These are phyloP conservation scores for Corinectria fuckeliana DNA, from an alignment of 2,329 filamentous ascomycete species.

Conservation along the genomic window DNA sequence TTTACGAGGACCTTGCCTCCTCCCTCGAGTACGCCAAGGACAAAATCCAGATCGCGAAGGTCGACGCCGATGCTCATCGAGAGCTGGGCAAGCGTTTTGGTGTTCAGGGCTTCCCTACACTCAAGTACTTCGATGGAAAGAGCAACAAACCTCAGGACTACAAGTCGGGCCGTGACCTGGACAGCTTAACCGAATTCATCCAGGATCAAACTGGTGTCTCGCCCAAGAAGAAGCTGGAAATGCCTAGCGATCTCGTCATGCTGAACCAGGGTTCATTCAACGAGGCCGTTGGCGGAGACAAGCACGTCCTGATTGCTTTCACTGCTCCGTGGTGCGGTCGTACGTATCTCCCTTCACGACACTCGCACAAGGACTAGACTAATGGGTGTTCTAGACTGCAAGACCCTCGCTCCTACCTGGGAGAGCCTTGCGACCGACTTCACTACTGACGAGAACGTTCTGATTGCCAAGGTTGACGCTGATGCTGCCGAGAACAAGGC, in stretches of 20 bases:
- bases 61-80: constrained; percentile 91
- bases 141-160: constrained; percentile 86
- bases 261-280: constrained; percentile 83
- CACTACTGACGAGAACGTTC: constrained; percentile 74
- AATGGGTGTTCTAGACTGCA: constrained; percentile 76
- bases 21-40: constrained; percentile 74
- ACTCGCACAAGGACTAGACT: constrained; percentile 6
- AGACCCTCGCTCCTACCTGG: constrained; percentile 88
- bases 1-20: constrained; percentile 88
- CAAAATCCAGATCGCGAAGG: constrained; percentile 88
- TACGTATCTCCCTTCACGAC: constrained; percentile 59
- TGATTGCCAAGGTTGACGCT: constrained; percentile 95
- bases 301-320: constrained; percentile 93
- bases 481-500: constrained; percentile 86
- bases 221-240: constrained; percentile 75
- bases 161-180: constrained; percentile 83
- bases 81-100: constrained; percentile 84
- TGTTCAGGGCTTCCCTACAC: constrained; percentile 92
- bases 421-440: constrained; percentile 87
- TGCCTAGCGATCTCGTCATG: constrained; percentile 78
- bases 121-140: constrained; percentile 98
- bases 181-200: constrained; percentile 82
- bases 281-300: constrained; percentile 78
- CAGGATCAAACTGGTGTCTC: constrained; percentile 86
- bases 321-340: constrained; percentile 98